These are phyloP conservation scores for Coniochaeta prunicola DNA, from an alignment of 2,329 filamentous ascomycete species.

Conservation along the genomic window DNA sequence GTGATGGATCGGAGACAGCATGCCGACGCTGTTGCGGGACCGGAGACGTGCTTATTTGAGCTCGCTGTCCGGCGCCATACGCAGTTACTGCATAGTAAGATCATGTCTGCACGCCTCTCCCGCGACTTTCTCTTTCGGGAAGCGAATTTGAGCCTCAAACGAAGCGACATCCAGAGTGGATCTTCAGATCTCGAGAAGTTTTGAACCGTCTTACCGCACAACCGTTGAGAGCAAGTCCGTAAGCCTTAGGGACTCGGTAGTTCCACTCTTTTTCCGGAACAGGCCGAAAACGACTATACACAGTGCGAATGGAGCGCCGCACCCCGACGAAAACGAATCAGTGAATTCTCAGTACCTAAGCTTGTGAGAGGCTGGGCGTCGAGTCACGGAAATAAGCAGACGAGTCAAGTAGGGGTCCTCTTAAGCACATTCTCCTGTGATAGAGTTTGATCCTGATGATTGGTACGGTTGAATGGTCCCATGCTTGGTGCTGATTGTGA, in stretches of 20 bases:
- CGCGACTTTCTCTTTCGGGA: background rate
- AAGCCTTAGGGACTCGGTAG: too few species aligned
- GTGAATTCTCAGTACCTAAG: too few species aligned
- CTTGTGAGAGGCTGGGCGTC: background rate
- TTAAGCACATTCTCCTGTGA: background rate
- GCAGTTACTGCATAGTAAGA: too few species aligned
- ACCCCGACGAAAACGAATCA: background rate
- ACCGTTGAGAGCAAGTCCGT: background rate
- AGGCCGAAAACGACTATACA: background rate
- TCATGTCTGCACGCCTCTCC: background rate
- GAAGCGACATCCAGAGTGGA: background rate
- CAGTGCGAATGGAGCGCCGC: background rate
- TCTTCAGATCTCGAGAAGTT: background rate
- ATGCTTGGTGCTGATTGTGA: conserved; percentile 5
- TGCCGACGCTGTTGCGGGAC: background rate
- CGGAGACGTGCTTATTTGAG: background rate
- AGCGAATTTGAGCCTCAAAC: background rate
- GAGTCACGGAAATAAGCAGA: background rate
- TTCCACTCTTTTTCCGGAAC: background rate
- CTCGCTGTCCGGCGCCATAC: background rate
- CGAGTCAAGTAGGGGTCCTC: background rate
- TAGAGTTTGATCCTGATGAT: conserved; percentile 3
- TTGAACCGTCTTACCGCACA: background rate
- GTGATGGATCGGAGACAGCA: background rate
- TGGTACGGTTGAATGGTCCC: conserved; percentile 9